Evolutionary conservation across 1,284 basidiomycete genomes (phyloP).

Genomic region (Anthracocystis panici-leucophaei): DNA sequence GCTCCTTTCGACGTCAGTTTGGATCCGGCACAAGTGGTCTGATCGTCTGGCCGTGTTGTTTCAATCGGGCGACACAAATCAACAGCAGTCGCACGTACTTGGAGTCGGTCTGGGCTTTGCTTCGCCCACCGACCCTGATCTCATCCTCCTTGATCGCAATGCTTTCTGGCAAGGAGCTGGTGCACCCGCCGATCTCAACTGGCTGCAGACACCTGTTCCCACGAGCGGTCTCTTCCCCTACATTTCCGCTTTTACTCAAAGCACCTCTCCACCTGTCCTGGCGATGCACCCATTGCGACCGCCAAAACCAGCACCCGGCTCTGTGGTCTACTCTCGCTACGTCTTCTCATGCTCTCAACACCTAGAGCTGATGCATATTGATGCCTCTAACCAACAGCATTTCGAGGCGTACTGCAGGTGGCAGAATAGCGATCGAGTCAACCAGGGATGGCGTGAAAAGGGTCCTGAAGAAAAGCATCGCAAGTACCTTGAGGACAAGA

Average conservation of each 20-base stretch:
- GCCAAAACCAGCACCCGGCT: slow-evolving; percentile 73
- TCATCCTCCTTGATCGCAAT: slow-evolving; percentile 71
- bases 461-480: slow-evolving; percentile 74
- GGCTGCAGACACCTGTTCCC: slow-evolving; percentile 60
- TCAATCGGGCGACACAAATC: neutral
- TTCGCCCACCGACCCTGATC: slow-evolving; percentile 23
- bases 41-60: slow-evolving; percentile 26
- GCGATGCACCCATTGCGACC: slow-evolving; percentile 75
- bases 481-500: slow-evolving; percentile 71
- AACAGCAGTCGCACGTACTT: slow-evolving; percentile 14
- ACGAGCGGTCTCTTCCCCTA: slow-evolving; percentile 70
- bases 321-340: slow-evolving; percentile 73
- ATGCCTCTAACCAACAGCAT: slow-evolving; percentile 71
- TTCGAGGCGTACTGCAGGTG: slow-evolving; percentile 73
- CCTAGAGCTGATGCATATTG: slow-evolving; percentile 73
- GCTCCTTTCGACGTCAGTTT: slow-evolving; percentile 21
- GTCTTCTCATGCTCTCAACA: slow-evolving; percentile 72
- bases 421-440: slow-evolving; percentile 74
- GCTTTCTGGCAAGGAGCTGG: slow-evolving; percentile 76
- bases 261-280: slow-evolving; percentile 72
- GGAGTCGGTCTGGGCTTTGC: slow-evolving; percentile 34
- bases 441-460: slow-evolving; percentile 73
- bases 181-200: slow-evolving; percentile 71
- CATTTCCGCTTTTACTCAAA: slow-evolving; percentile 72
- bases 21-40: slow-evolving; percentile 41